These are phyloP conservation scores for Blastobotrys proliferans DNA, from an alignment of 1,139 yeast genomes.

Conservation along the genomic window DNA sequence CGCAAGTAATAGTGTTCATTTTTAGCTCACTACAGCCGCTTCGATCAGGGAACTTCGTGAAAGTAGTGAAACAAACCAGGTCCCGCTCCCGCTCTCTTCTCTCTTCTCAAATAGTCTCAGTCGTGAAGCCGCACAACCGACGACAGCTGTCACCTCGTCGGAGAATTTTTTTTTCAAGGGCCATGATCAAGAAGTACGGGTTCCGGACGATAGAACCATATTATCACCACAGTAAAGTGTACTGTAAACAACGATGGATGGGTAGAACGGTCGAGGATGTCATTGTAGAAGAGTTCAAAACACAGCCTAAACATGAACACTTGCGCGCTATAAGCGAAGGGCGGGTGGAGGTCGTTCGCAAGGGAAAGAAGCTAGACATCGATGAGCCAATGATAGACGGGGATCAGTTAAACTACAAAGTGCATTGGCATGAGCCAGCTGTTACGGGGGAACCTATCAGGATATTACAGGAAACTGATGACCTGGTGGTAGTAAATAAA, in stretches of 20 bases:
- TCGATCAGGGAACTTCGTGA: too few species aligned
- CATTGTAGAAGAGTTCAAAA: slow-evolving; percentile 76
- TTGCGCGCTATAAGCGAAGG: slow-evolving; percentile 12
- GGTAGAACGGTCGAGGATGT: slow-evolving; percentile 75
- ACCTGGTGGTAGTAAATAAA: slow-evolving; percentile 74
- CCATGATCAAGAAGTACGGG: too few species aligned
- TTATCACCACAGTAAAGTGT: slow-evolving; percentile 77
- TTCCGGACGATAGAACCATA: slow-evolving; percentile 87
- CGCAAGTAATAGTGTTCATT: too few species aligned
- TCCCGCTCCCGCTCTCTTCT: too few species aligned
- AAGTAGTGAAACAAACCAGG: too few species aligned
- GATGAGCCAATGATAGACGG: slow-evolving; percentile 46
- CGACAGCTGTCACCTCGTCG: too few species aligned
- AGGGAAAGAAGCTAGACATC: slow-evolving; percentile 8
- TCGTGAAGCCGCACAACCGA: too few species aligned
- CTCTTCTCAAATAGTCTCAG: too few species aligned
- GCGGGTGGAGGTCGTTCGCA: slow-evolving; percentile 11
- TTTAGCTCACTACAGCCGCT: too few species aligned
- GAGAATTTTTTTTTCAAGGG: slow-evolving; percentile 1
- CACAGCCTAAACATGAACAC: slow-evolving; percentile 50
- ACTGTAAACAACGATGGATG: slow-evolving; percentile 88
- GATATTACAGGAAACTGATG: slow-evolving; percentile 54
- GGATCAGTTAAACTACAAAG: slow-evolving; percentile 74
- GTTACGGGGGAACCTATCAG: slow-evolving; percentile 68
- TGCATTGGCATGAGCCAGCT: slow-evolving; percentile 88